phyloP scores from a whole-genome alignment of 2,329 filamentous ascomycete genomes.

The Pseudogymnoascus sp. region DNA sequence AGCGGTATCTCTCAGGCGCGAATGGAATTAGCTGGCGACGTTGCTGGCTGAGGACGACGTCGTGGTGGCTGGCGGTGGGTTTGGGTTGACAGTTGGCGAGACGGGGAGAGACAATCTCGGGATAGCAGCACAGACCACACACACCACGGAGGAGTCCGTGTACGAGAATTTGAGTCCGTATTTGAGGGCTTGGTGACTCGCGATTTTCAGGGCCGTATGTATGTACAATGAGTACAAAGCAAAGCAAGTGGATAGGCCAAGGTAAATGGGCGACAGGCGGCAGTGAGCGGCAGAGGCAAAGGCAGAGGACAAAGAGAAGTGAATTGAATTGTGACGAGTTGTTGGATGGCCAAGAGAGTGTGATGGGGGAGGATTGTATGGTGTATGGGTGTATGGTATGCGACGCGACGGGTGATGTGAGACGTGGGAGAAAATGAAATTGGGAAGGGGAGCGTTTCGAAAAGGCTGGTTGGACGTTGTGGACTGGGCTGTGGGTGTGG shows the following conservation, averaged over 20 bases:
- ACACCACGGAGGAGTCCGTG: constrained; percentile 2
- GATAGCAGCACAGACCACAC: constrained; percentile 7
- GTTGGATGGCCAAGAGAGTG: not conserved
- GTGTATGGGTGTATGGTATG: not conserved
- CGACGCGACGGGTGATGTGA: not conserved
- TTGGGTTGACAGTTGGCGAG: constrained; percentile 3
- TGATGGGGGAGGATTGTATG: not conserved
- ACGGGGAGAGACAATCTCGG: constrained; percentile 4
- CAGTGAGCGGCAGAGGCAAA: not conserved
- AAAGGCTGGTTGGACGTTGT: not conserved
- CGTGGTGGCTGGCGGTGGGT: constrained; percentile 4
- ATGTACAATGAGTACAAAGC: not conserved
- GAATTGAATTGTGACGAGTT: constrained; percentile 1
- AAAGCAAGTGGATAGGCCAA: not conserved
- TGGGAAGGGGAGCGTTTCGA: constrained; percentile 5
- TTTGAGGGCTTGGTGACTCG: not conserved
- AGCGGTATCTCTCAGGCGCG: not conserved
- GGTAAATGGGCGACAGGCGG: not conserved
- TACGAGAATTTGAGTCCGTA: constrained; percentile 3
- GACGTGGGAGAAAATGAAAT: constrained; percentile 6
- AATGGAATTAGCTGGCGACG: not conserved
- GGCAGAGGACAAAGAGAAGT: not conserved
- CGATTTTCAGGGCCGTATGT: not conserved
- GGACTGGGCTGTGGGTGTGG: not conserved
- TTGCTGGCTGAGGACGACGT: not conserved